Evolutionary conservation across 352 stramenopile genomes (phyloP), one percentile per base, ranked within the genome.

Genomic region (Globisporangium radiosum): DNA sequence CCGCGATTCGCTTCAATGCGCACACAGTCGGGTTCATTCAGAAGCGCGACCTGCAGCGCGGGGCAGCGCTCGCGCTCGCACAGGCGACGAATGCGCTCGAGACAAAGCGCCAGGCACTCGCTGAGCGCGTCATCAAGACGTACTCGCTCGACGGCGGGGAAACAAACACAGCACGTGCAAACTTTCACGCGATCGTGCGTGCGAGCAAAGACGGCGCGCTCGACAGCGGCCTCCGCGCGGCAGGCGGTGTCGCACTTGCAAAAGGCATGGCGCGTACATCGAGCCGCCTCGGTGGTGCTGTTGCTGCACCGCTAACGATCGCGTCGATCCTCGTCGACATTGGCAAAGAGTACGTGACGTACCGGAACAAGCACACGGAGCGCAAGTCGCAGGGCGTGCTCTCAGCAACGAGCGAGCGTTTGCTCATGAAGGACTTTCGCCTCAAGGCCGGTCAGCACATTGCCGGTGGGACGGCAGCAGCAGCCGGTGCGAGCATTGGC

Each of bases 241-340:
- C 80, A 57, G 79, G 83, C 17, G 85, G 85, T 11, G 76, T 95
- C 3, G 80, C 73, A 9, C 64, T 95, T 36, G 85, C 80, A 5
- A 92, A 91, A 54, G 77, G 85, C 7, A 84, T 92, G 66, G 72
- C 76, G n/a, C 62, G 81, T 13, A 81, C 84, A 36, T 83, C 78
- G 14, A 78, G 76, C 15, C 57, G 52, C 7, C 59, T 92, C 17
- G 73, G 80, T 56, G 78, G 77, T 57, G 76, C 78, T 17, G 76
- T 90, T 2, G 85, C 84, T 8, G 85, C 85, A 8, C 85, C 85
- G 1, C 67, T 93, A 13, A 81, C 85, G 8, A 83, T 95, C 47
- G 85, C 85, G 5, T 92, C 85, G 37, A 95, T 95, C 51, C 69
- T 95, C 3, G 82, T 95, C 14, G 85, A 95, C 62, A 81, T 95